Percentiles rank a stretch among this genome's conserved stretches.
phyloP scores from a whole-genome alignment of 768 basidiomycete species.

The Suillus subaureus region DNA sequence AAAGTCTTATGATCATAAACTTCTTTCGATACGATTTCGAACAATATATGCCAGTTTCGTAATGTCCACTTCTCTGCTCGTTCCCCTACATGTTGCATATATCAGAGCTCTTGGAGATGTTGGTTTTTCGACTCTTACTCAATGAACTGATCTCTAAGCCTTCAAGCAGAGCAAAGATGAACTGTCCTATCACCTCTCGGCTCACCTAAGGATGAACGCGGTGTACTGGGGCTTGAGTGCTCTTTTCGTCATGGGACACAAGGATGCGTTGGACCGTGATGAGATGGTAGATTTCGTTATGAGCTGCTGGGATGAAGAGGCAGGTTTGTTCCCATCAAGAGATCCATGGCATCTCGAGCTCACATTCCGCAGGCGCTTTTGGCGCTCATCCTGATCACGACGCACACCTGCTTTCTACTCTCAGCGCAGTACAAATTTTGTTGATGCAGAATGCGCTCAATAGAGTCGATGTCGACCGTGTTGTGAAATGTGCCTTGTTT shows the following conservation, averaged over 20 bases:
- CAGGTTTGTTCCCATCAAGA: conserved; percentile 47
- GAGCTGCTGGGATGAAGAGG: conserved; percentile 94
- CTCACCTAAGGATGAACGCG: conserved; percentile 94
- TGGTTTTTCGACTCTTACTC: conserved; percentile 11
- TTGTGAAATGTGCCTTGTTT: conserved; percentile 61
- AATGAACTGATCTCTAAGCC: conserved; percentile 10
- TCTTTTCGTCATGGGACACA: conserved; percentile 73
- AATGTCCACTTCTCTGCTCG: conserved; percentile 32
- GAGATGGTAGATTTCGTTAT: conserved; percentile 90
- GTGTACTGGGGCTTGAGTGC: conserved; percentile 97
- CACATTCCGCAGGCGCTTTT: conserved; percentile 67
- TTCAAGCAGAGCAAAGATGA: conserved; percentile 73
- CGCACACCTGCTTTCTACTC: conserved; percentile 82
- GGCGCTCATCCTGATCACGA: conserved; percentile 94
- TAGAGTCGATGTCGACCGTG: conserved; percentile 65
- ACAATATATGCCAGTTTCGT: background rate
- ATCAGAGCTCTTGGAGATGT: conserved; percentile 77
- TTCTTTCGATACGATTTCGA: background rate
- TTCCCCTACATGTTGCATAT: conserved; percentile 70
- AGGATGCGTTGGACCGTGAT: conserved; percentile 78
- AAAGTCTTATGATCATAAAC: background rate
- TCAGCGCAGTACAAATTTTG: conserved; percentile 92
- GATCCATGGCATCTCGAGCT: conserved; percentile 9
- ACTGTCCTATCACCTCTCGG: conserved; percentile 84
- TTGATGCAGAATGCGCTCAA: conserved; percentile 82